Evolutionary conservation across 2,329 filamentous ascomycete genomes (phyloP).

Genomic region (Cercospora sesami): DNA sequence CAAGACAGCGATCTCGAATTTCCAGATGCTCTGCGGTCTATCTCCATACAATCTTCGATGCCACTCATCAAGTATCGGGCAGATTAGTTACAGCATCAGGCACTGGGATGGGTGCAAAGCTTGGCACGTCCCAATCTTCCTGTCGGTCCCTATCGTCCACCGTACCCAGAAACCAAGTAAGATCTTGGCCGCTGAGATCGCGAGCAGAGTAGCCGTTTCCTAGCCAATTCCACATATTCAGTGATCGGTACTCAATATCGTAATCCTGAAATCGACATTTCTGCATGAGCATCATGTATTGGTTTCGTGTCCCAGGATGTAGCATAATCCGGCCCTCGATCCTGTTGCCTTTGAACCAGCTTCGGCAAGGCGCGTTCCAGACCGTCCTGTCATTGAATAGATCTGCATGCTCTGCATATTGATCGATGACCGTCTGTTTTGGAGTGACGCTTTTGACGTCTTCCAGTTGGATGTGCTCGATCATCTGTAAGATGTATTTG

Average conservation of each 20-base stretch:
- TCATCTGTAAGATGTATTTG: slow-evolving; percentile 40
- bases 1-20: no score
- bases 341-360: slow-evolving; percentile 30
- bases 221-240: slow-evolving; percentile 49
- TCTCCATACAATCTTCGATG: background rate
- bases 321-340: slow-evolving; percentile 27
- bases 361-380: slow-evolving; percentile 18
- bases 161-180: slow-evolving; percentile 10
- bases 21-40: no score
- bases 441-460: slow-evolving; percentile 27
- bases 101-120: background rate
- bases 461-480: slow-evolving; percentile 21
- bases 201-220: slow-evolving; percentile 44
- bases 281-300: slow-evolving; percentile 33
- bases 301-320: slow-evolving; percentile 31
- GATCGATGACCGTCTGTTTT: slow-evolving; percentile 31
- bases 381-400: slow-evolving; percentile 44
- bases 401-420: slow-evolving; percentile 40
- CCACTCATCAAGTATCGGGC: background rate
- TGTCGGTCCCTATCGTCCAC: background rate
- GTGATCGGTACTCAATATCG: slow-evolving; percentile 47
- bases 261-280: slow-evolving; percentile 50
- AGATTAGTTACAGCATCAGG: background rate
- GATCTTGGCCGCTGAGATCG: slow-evolving; percentile 2
- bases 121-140: background rate